phyloP scores from a whole-genome alignment of 495 filamentous ascomycete genomes.

The Filosporella fistucella region DNA sequence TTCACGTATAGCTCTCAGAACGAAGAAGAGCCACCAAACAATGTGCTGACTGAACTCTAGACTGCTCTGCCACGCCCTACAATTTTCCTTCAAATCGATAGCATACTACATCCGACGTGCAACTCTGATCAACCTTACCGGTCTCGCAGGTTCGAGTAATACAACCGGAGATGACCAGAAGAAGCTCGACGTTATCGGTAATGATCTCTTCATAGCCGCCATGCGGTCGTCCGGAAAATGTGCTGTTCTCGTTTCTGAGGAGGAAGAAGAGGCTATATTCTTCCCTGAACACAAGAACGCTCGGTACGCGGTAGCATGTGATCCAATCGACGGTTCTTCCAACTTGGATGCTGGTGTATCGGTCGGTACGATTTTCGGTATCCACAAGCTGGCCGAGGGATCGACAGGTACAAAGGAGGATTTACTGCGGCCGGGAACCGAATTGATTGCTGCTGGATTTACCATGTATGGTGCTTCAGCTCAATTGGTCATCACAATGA shows the following conservation, averaged over 20 bases:
- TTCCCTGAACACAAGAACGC: slow-evolving; percentile 78
- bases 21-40: background rate
- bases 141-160: slow-evolving; percentile 92
- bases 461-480: slow-evolving; percentile 99
- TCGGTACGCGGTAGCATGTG: slow-evolving; percentile 92
- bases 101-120: slow-evolving; percentile 98
- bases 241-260: slow-evolving; percentile 88
- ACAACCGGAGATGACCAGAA: slow-evolving; percentile 97
- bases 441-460: slow-evolving; percentile 90
- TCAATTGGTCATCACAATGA: slow-evolving; percentile 96
- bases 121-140: slow-evolving; percentile 93
- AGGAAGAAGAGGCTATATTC: slow-evolving; percentile 86
- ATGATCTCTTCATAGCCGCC: slow-evolving; percentile 92
- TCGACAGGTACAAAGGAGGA: slow-evolving; percentile 72
- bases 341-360: slow-evolving; percentile 98
- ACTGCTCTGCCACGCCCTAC: slow-evolving; percentile 92
- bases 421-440: slow-evolving; percentile 80
- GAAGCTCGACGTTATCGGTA: slow-evolving; percentile 98
- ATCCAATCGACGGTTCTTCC: slow-evolving; percentile 96
- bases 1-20: slow-evolving; percentile 73
- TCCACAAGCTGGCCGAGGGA: slow-evolving; percentile 78
- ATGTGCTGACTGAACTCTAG: slow-evolving; percentile 36
- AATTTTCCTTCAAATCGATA: slow-evolving; percentile 99
- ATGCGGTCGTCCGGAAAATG: slow-evolving; percentile 91
- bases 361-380: slow-evolving; percentile 95